Conservation (phyloP, 768 basidiomycete species). For the Sporobolomyces pararoseus region DNA sequence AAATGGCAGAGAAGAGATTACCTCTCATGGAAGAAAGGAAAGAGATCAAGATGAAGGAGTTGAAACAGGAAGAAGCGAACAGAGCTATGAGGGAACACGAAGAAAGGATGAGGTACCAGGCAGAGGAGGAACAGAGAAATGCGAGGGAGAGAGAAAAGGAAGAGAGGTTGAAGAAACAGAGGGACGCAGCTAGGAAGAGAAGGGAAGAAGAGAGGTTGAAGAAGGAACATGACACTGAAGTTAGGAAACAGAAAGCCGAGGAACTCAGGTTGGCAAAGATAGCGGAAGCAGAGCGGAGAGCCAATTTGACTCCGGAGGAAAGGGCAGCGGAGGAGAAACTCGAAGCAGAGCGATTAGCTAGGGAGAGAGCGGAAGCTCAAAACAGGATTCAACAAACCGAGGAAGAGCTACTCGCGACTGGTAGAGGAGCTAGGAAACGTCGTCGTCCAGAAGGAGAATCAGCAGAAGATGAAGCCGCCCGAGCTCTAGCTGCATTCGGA, state of each 20-base stretch:
- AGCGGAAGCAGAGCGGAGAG: conserved; percentile 29
- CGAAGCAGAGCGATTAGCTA: conserved; percentile 8
- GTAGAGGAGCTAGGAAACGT: conserved; percentile 37
- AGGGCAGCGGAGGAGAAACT: conserved; percentile 34
- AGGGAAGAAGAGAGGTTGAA: conserved; percentile 37
- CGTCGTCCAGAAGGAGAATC: conserved; percentile 5
- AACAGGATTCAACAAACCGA: conserved; percentile 10
- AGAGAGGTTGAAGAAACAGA: conserved; percentile 37
- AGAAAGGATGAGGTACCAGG: neutral
- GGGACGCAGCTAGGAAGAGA: conserved; percentile 37
- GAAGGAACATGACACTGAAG: conserved; percentile 37
- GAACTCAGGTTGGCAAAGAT: conserved; percentile 35
- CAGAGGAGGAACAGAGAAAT: conserved; percentile 19
- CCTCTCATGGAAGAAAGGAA: conserved; percentile 33
- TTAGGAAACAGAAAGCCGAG: conserved; percentile 25
- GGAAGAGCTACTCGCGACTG: conserved; percentile 24
- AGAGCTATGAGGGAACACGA: neutral
- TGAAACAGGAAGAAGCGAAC: conserved; percentile 4
- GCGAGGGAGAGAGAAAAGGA: conserved; percentile 33
- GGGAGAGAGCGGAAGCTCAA: conserved; percentile 19
- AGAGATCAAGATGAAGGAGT: conserved; percentile 17
- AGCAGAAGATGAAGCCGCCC: conserved; percentile 16
- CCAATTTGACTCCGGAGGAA: conserved; percentile 35
- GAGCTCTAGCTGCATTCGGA: conserved; percentile 13
- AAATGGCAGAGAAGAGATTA: conserved; percentile 26